Evolutionary conservation across 1,139 yeast species (phyloP).

Genomic region (Yamadazyma dushanensis): DNA sequence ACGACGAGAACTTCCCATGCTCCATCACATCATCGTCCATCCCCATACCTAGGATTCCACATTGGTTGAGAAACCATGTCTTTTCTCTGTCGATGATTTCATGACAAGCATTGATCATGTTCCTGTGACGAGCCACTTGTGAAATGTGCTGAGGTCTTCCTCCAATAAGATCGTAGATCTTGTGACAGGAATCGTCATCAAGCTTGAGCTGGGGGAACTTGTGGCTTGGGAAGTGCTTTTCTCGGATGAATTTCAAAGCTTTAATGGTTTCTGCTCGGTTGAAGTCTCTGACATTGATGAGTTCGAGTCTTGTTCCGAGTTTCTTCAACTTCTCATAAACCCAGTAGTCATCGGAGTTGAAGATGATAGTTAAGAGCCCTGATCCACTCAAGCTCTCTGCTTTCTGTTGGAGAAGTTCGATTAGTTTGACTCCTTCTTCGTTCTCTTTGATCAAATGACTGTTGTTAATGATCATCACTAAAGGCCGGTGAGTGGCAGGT

Average conservation of each 20-base stretch:
- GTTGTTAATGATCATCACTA: conserved; percentile 70
- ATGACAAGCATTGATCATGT: conserved; percentile 66
- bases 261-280: conserved; percentile 54
- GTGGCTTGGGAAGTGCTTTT: conserved; percentile 36
- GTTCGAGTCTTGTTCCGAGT: conserved; percentile 73
- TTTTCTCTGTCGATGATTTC: conserved; percentile 75
- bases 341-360: conserved; percentile 88
- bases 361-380: conserved; percentile 72
- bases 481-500: conserved; percentile 43
- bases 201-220: conserved; percentile 35
- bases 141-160: conserved; percentile 84
- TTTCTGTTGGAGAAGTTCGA: conserved; percentile 80
- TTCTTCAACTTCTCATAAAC: conserved; percentile 73
- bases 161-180: conserved; percentile 71
- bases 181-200: conserved; percentile 43
- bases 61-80: conserved; percentile 83
- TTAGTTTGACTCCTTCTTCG: conserved; percentile 65
- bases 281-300: conserved; percentile 70
- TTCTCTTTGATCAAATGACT: conserved; percentile 75
- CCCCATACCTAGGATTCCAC: conserved; percentile 70
- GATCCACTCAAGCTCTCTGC: conserved; percentile 79
- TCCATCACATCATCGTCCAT: conserved; percentile 95
- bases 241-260: conserved; percentile 57
- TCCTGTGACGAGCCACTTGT: conserved; percentile 66
- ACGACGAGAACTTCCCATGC: conserved; percentile 72